These are phyloP conservation scores for Penicillium rolfsii DNA, from an alignment of 2,329 filamentous ascomycete species.

Conservation along the genomic window DNA sequence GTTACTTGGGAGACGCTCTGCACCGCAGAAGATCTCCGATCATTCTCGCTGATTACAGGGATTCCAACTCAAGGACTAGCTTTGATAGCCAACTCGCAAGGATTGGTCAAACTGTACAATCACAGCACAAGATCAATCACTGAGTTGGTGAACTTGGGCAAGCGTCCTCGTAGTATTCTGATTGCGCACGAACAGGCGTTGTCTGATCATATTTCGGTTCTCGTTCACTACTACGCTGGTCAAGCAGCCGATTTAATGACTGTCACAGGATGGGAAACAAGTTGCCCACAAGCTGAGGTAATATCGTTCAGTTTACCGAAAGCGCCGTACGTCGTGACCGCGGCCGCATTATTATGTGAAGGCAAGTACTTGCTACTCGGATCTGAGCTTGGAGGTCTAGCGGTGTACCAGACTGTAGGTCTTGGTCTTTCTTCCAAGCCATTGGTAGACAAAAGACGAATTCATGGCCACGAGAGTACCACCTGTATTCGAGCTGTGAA, in stretches of 20 bases:
- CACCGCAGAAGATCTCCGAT: slow-evolving; percentile 35
- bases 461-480: slow-evolving; percentile 65
- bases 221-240: slow-evolving; percentile 32
- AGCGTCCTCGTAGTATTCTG: slow-evolving; percentile 36
- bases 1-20: slow-evolving; percentile 36
- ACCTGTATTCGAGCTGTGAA: slow-evolving; percentile 59
- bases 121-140: slow-evolving; percentile 36
- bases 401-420: slow-evolving; percentile 46
- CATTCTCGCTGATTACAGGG: slow-evolving; percentile 37
- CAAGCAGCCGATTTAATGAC: slow-evolving; percentile 37
- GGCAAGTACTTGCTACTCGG: slow-evolving; percentile 55
- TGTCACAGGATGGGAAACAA: slow-evolving; percentile 20
- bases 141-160: slow-evolving; percentile 30
- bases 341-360: slow-evolving; percentile 45
- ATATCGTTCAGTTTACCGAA: slow-evolving; percentile 39
- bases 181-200: slow-evolving; percentile 25
- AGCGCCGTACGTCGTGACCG: slow-evolving; percentile 56
- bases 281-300: slow-evolving; percentile 45
- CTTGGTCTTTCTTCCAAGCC: slow-evolving; percentile 26
- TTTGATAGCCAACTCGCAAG: slow-evolving; percentile 40
- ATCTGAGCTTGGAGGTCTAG: slow-evolving; percentile 59
- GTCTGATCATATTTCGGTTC: slow-evolving; percentile 28
- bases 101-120: slow-evolving; percentile 41
- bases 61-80: slow-evolving; percentile 37
- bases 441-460: slow-evolving; percentile 30